phyloP scores from a whole-genome alignment of 2,329 filamentous ascomycete species.

The Chaetomiaceae sp. region DNA sequence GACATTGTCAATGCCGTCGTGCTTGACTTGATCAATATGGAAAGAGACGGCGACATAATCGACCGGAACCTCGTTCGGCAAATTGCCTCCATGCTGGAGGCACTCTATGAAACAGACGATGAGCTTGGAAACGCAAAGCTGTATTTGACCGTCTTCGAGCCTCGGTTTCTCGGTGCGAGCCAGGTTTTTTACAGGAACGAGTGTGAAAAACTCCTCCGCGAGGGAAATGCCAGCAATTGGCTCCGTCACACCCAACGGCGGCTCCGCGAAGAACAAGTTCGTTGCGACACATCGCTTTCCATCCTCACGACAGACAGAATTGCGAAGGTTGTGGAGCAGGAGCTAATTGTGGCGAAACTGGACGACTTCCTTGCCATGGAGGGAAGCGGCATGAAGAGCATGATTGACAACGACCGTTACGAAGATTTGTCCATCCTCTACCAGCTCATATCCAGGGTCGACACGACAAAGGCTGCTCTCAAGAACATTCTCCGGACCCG shows the following conservation, averaged over 20 bases:
- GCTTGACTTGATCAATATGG: constrained; percentile 87
- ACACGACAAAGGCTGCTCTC: constrained; percentile 66
- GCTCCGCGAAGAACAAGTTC: constrained; percentile 73
- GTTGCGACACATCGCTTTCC: constrained; percentile 79
- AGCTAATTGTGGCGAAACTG: constrained; percentile 74
- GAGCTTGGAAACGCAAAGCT: constrained; percentile 76
- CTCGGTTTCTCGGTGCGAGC: constrained; percentile 68
- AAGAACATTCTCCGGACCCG: constrained; percentile 67
- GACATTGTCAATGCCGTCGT: constrained; percentile 76
- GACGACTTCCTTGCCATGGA: constrained; percentile 80
- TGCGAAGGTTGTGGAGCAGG: constrained; percentile 69
- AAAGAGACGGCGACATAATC: constrained; percentile 83
- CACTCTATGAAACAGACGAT: constrained; percentile 74
- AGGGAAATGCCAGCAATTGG: constrained; percentile 78
- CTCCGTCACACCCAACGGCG: constrained; percentile 70
- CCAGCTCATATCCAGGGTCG: constrained; percentile 71
- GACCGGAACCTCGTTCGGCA: constrained; percentile 77
- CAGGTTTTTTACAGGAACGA: constrained; percentile 70
- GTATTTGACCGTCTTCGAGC: constrained; percentile 80
- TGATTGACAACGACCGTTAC: constrained; percentile 85
- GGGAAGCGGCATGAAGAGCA: constrained; percentile 74
- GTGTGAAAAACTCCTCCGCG: constrained; percentile 67
- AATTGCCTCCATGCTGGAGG: constrained; percentile 84
- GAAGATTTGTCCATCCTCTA: constrained; percentile 80
- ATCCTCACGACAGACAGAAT: constrained; percentile 69